Evolutionary conservation across 768 basidiomycete genomes (phyloP), one percentile per base, ranked within the genome.

Genomic region (Lepiota brunneoincarnata): DNA sequence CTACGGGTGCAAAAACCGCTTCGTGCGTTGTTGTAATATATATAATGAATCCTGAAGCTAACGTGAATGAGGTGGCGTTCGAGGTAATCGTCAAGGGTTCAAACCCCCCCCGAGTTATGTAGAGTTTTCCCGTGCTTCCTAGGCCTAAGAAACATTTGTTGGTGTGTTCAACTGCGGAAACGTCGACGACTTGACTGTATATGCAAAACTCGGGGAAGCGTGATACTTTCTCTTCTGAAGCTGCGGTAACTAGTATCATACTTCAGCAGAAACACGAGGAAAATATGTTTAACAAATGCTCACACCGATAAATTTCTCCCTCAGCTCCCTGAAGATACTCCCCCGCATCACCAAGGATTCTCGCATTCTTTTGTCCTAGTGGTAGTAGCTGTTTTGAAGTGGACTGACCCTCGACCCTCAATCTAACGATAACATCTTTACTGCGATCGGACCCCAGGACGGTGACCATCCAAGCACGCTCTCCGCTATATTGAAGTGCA

Each of bases 1-100:
- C 56, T 3, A 90, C 60, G 2, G 91, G 86, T 1, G 81, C 81
- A 61, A 93, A 98, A 35, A 81, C 78, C 1, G 82, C 86, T 24
- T 91, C 86, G 63, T 98, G 96, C 0, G 88, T 71, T 6, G 82
- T 84, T 0, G 93, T 91, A 0, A 91, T 93, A 70, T 84, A 96
- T 51, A 95, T 86, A 28, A 96, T 71, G 65, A 91, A 94, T 17
- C 83, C 81, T 0, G 89, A 83, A 0, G 87, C 78, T 12, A 87
- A 55, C 15, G 81, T 78, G 68, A 92, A 91, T 0, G 94, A 96
- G 12, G 84, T 91, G 17, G 68, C 80, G 52, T 80, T 86, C 2
- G 71, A 65, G 1, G 82, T 76, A 3, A 90, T 63, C 1, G 70
- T 63, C 11, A 63, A 56, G 0, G 71, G 48, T 6, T 59, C 61